phyloP scores from a whole-genome alignment of 106 monocot genomes.

The Dioscorea dumetorum region DNA sequence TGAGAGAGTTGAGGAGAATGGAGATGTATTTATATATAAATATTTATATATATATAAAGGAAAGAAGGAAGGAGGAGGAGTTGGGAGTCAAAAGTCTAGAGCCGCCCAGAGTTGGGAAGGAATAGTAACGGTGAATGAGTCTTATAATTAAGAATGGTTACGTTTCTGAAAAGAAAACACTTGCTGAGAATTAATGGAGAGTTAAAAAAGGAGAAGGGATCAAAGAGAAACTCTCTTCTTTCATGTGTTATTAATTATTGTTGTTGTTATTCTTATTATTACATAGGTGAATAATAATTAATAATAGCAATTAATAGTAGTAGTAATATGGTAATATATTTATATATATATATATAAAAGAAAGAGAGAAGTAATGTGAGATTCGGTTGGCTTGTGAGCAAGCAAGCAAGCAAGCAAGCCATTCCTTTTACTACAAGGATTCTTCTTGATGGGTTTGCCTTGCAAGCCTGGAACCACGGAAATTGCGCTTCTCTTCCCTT shows the following conservation, averaged over 20 bases:
- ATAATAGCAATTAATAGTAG: background rate
- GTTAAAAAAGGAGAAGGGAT: background rate
- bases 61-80: background rate
- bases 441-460: slow-evolving; percentile 6
- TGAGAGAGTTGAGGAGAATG: background rate
- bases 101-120: slow-evolving; percentile 9
- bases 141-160: slow-evolving; percentile 2
- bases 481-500: slow-evolving; percentile 2
- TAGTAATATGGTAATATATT: background rate
- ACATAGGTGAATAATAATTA: background rate
- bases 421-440: slow-evolving; percentile 1
- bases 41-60: no score
- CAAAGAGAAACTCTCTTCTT: background rate
- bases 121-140: slow-evolving; percentile 19
- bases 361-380: background rate
- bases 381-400: slow-evolving; percentile 12
- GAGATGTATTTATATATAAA: background rate
- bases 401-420: slow-evolving; percentile 15
- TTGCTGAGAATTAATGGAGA: no score
- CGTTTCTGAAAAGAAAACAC: background rate
- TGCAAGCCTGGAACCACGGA: slow-evolving; percentile 33
- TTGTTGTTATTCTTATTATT: background rate
- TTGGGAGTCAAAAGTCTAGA: background rate
- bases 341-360: background rate
- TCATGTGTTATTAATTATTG: background rate